Conservation (phyloP, 257 asterid species). For the Ehretia macrophylla region DNA sequence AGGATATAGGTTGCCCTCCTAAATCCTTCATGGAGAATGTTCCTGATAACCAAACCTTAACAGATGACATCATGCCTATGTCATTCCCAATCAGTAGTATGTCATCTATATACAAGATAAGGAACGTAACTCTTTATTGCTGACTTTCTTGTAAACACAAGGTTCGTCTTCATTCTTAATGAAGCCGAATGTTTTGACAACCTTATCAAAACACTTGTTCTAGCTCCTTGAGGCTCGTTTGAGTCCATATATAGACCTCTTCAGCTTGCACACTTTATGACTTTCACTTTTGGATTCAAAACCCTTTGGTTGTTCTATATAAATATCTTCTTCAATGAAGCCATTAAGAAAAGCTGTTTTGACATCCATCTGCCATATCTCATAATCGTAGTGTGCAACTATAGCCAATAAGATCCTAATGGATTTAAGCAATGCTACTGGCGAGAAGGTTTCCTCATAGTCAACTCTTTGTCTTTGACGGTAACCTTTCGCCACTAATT, state of each 20-base stretch:
- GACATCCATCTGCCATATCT: neutral
- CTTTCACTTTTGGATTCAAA: neutral
- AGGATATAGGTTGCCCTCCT: neutral
- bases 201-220: neutral
- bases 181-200: neutral
- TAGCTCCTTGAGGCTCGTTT: neutral
- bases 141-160: neutral
- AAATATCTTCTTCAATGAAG: neutral
- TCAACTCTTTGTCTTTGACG: neutral
- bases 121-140: neutral
- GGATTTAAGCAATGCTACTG: too few relatives aligned
- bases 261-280: neutral
- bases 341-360: neutral
- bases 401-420: neutral
- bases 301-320: neutral
- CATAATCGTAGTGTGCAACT: neutral
- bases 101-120: neutral
- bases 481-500: neutral
- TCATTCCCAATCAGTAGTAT: neutral
- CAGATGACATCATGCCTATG: neutral
- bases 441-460: neutral
- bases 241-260: constrained; percentile 1
- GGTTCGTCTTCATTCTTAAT: neutral
- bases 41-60: neutral
- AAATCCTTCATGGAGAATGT: neutral